Conservation (phyloP, 75 land plant genomes). For the Selaginella moellendorffii region DNA sequence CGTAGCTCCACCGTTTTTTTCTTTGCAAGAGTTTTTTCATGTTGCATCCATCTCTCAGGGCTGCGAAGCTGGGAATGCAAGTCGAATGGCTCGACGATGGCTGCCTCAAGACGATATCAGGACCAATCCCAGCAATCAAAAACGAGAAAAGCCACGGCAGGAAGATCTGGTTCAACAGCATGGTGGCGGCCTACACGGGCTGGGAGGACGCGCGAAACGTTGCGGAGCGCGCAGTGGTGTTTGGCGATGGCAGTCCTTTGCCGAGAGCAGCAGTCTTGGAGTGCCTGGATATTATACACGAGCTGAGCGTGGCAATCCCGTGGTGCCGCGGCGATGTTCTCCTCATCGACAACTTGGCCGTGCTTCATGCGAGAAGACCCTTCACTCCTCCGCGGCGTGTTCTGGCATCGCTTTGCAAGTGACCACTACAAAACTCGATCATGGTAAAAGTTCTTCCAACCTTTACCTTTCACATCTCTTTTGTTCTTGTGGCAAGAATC, state of each 20-base stretch:
- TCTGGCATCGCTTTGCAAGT: conserved; percentile 79
- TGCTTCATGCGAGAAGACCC: conserved; percentile 61
- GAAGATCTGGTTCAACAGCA: conserved; percentile 95
- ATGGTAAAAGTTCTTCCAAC: too few species aligned
- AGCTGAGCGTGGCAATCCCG: conserved; percentile 67
- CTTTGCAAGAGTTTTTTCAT: not conserved
- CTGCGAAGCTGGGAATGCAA: conserved; percentile 63
- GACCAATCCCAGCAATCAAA: conserved; percentile 88
- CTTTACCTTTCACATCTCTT: too few species aligned
- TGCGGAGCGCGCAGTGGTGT: conserved; percentile 79
- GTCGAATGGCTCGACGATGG: conserved; percentile 70
- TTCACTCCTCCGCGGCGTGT: conserved; percentile 80
- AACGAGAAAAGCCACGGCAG: conserved; percentile 46
- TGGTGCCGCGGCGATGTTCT: conserved; percentile 73
- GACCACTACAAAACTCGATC: too few species aligned
- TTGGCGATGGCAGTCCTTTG: conserved; percentile 75
- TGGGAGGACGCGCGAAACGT: conserved; percentile 92
- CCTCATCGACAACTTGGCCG: conserved; percentile 73
- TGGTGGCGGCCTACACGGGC: conserved; percentile 94
- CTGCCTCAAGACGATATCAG: conserved; percentile 71
- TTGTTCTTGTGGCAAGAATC: too few species aligned
- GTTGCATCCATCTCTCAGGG: conserved; percentile 29
- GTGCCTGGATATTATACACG: conserved; percentile 58
- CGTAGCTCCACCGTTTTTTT: too few species aligned
- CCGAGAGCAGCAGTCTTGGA: conserved; percentile 62